These are phyloP conservation scores for Nothopassalora personata DNA, from an alignment of 2,329 filamentous ascomycete genomes.

Conservation along the genomic window DNA sequence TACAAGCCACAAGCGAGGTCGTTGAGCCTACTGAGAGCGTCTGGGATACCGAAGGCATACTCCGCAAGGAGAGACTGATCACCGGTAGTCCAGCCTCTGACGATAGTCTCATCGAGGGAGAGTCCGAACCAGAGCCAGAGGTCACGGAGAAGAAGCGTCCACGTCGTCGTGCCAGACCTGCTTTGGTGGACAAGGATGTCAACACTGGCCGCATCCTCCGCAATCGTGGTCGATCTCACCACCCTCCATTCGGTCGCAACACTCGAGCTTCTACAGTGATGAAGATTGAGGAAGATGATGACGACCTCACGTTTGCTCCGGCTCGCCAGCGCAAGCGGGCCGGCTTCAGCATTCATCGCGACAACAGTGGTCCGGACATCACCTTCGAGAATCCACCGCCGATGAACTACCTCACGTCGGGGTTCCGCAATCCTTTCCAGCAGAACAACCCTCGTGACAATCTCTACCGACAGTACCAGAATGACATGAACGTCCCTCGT, in stretches of 20 bases:
- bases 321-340: constrained; percentile 32
- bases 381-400: constrained; percentile 26
- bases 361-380: constrained; percentile 34
- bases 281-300: constrained; percentile 25
- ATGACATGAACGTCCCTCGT: constrained; percentile 2
- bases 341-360: constrained; percentile 40
- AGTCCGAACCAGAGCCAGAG: constrained; percentile 28
- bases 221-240: constrained; percentile 10
- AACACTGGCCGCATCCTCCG: constrained; percentile 23
- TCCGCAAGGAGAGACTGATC: constrained; percentile 41
- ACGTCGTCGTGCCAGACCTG: constrained; percentile 19
- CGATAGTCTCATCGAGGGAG: constrained; percentile 32
- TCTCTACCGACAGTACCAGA: background rate
- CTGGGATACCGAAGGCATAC: constrained; percentile 45
- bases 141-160: constrained; percentile 24
- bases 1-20: constrained; percentile 59
- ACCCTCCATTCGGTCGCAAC: constrained; percentile 9
- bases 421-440: constrained; percentile 7
- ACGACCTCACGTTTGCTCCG: constrained; percentile 30
- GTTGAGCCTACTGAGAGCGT: constrained; percentile 62
- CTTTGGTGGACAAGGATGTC: constrained; percentile 27
- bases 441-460: background rate
- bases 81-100: constrained; percentile 41
- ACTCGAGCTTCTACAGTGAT: constrained; percentile 11
- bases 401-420: constrained; percentile 19